Percentiles rank a stretch among this genome's conserved stretches.
These are phyloP conservation scores for Mycena sp. DNA, from an alignment of 1,284 basidiomycete species.

Conservation along the genomic window DNA sequence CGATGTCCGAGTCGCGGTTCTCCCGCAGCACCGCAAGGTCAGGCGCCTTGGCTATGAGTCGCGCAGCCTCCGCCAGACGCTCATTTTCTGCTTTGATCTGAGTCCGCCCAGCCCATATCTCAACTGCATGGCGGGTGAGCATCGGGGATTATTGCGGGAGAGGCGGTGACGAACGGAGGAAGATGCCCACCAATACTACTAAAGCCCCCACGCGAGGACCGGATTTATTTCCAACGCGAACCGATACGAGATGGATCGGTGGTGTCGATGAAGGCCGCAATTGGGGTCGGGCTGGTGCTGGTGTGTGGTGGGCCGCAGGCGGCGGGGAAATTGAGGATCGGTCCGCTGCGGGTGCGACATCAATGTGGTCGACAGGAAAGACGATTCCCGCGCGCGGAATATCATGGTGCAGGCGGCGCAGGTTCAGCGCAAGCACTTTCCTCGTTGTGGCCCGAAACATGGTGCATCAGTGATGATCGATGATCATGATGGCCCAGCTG, in stretches of 20 bases:
- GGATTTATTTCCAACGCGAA: too few species aligned
- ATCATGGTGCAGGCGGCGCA: not conserved
- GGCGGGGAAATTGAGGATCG: not conserved
- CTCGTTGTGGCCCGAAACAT: not conserved
- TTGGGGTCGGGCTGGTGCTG: not conserved
- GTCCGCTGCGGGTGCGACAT: not conserved
- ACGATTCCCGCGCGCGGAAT: not conserved
- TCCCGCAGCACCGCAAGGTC: not conserved
- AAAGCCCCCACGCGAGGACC: too few species aligned
- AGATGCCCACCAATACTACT: not conserved
- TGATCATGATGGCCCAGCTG: too few species aligned
- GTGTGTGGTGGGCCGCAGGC: not conserved
- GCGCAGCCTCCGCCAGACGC: not conserved
- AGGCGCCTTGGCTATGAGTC: not conserved
- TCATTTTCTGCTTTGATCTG: not conserved
- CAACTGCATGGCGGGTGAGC: not conserved
- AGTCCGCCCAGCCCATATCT: too few species aligned
- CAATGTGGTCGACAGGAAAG: not conserved
- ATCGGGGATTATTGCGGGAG: not conserved
- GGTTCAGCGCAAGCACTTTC: not conserved
- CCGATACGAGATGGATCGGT: not conserved
- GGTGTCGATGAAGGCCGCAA: not conserved
- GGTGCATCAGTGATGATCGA: too few species aligned
- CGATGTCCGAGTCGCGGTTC: not conserved
- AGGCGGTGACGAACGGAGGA: not conserved